These are phyloP conservation scores for Yamadazyma atmosphaerica DNA, from an alignment of 1,139 yeast species.

Conservation along the genomic window DNA sequence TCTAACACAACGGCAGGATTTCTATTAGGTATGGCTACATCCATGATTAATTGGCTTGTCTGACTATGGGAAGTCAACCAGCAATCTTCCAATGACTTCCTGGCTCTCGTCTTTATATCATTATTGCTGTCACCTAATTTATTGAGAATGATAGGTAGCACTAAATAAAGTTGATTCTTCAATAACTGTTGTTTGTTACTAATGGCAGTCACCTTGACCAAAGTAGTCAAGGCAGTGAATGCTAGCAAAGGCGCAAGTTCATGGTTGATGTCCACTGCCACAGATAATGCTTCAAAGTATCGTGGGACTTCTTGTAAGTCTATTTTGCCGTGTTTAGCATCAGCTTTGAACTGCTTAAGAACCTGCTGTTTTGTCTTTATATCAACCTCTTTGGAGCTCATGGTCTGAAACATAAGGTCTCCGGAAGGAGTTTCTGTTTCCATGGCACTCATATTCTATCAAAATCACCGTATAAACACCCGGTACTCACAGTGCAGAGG, in stretches of 20 bases:
- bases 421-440: constrained; percentile 4
- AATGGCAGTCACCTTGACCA: constrained; percentile 72
- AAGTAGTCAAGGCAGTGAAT: constrained; percentile 71
- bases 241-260: constrained; percentile 46
- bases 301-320: constrained; percentile 51
- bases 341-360: constrained; percentile 59
- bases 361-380: constrained; percentile 33
- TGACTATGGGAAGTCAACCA: constrained; percentile 64
- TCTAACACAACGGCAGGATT: constrained; percentile 45
- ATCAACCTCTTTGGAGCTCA: constrained; percentile 20
- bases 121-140: constrained; percentile 51
- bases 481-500: too few species aligned
- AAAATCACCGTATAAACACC: too few species aligned
- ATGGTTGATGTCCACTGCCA: constrained; percentile 45
- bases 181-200: constrained; percentile 59
- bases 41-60: constrained; percentile 51
- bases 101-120: constrained; percentile 48
- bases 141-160: constrained; percentile 58
- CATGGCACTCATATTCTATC: neutral
- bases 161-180: constrained; percentile 45
- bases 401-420: constrained; percentile 22
- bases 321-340: constrained; percentile 67
- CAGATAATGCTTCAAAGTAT: constrained; percentile 58
- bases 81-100: constrained; percentile 60
- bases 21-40: constrained; percentile 50